Evolutionary conservation across 345 rosid genomes (phyloP).

Genomic region (Ricinus communis): DNA sequence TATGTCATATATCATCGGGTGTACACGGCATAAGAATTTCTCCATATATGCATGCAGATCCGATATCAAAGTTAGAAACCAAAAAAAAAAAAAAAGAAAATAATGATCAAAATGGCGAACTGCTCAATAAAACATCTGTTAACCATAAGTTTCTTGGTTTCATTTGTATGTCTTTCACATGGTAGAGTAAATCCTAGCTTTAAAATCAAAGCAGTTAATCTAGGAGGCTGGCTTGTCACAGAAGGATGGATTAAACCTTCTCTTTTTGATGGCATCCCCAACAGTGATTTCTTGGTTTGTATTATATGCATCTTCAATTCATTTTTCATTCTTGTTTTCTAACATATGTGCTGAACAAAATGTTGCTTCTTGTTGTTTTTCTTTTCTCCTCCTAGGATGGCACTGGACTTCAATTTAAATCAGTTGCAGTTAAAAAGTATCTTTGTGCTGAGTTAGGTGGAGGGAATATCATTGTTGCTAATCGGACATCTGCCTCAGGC

Average conservation of each 20-base stretch:
- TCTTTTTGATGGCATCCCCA: conserved; percentile 60
- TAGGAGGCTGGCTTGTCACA: conserved; percentile 69
- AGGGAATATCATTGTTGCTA: conserved; percentile 52
- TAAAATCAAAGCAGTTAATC: conserved; percentile 52
- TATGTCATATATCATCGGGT: too few species aligned
- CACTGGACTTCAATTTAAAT: conserved; percentile 52
- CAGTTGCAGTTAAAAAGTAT: conserved; percentile 51
- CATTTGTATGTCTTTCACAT: conserved; percentile 15
- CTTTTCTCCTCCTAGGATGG: conserved; percentile 50
- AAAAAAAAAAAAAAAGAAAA: background rate
- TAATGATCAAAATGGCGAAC: conserved; percentile 1
- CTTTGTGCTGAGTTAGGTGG: conserved; percentile 59
- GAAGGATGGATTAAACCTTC: conserved; percentile 76
- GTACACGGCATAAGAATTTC: too few species aligned
- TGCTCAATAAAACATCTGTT: conserved; percentile 12
- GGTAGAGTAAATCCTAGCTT: conserved; percentile 24
- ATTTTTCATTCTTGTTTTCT: too few species aligned
- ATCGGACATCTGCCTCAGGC: conserved; percentile 44
- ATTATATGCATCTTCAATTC: too few species aligned
- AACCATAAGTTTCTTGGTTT: conserved; percentile 5
- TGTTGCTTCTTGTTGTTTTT: too few species aligned
- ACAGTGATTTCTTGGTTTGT: conserved; percentile 61
- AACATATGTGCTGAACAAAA: too few species aligned
- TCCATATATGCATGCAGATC: too few species aligned
- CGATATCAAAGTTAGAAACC: too few species aligned